These are phyloP conservation scores for Aegilops tauschii DNA, from an alignment of 176 grass and related monocot genomes.

Conservation along the genomic window DNA sequence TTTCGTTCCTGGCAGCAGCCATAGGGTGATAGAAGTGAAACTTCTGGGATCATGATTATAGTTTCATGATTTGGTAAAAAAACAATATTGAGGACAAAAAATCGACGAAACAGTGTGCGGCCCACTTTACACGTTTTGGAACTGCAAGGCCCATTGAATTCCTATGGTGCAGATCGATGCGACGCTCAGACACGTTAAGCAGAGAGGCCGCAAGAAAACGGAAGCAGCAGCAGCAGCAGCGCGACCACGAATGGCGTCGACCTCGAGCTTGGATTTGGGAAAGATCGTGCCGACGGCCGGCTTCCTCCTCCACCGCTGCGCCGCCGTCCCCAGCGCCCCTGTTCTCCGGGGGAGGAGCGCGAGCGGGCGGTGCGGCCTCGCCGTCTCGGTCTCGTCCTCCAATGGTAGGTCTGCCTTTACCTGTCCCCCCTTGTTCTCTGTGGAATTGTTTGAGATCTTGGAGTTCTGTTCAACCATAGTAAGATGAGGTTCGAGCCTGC, in stretches of 20 bases:
- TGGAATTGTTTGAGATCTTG: neutral
- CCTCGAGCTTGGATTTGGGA: conserved; percentile 22
- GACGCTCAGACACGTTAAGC: conserved; percentile 6
- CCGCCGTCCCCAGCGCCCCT: neutral
- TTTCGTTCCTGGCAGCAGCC: too few relatives aligned
- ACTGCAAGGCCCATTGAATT: neutral
- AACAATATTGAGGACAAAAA: too few relatives aligned
- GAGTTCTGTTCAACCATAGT: neutral
- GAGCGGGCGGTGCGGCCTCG: conserved; percentile 1
- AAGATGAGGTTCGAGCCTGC: neutral
- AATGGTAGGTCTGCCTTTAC: conserved; percentile 37
- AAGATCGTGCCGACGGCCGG: neutral
- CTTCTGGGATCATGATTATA: too few relatives aligned
- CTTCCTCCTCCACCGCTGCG: neutral
- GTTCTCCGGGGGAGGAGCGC: neutral
- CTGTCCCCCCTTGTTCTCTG: neutral
- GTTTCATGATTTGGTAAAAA: too few relatives aligned
- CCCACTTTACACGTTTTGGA: neutral
- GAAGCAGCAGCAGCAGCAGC: neutral
- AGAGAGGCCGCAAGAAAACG: neutral
- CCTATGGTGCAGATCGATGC: conserved; percentile 36
- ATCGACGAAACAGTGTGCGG: neutral
- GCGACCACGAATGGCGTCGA: conserved; percentile 29
- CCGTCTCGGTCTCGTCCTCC: conserved; percentile 21
- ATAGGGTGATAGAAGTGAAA: too few relatives aligned